A percentile compares a stretch with the other conserved stretches of the same genome.
phyloP scores from a whole-genome alignment of 495 filamentous ascomycete species.

The Tuber microsphaerosporum region DNA sequence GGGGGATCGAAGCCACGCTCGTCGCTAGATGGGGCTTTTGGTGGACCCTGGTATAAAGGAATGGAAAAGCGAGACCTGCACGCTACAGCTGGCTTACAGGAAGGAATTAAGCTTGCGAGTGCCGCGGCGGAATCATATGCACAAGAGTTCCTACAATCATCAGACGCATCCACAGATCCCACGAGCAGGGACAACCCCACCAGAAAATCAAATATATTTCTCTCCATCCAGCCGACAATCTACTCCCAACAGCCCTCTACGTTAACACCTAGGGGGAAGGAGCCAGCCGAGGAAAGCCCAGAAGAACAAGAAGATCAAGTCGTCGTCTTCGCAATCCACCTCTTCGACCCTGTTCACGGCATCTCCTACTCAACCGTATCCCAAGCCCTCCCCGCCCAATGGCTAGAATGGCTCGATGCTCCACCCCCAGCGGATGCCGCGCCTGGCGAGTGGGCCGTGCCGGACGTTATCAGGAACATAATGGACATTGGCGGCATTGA shows the following conservation, averaged over 20 bases:
- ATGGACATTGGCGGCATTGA: conserved; percentile 84
- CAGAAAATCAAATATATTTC: conserved; percentile 86
- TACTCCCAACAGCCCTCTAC: conserved; percentile 42
- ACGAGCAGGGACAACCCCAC: conserved; percentile 79
- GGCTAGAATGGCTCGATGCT: conserved; percentile 89
- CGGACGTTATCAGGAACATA: conserved; percentile 80
- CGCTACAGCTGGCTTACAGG: conserved; percentile 67
- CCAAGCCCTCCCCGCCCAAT: conserved; percentile 74
- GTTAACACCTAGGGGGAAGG: not conserved
- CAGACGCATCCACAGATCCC: conserved; percentile 64
- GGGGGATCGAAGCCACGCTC: conserved; percentile 65
- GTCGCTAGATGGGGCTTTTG: conserved; percentile 54
- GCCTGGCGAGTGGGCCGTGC: conserved; percentile 49
- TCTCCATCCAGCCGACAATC: conserved; percentile 79
- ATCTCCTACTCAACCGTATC: conserved; percentile 80
- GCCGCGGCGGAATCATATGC: conserved; percentile 84
- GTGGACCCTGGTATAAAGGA: conserved; percentile 91
- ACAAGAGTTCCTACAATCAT: conserved; percentile 67
- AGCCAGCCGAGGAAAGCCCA: conserved; percentile 36
- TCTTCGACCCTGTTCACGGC: conserved; percentile 86
- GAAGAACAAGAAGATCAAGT: conserved; percentile 50
- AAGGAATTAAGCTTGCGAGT: conserved; percentile 81
- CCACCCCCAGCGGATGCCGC: conserved; percentile 48
- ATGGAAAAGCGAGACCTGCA: conserved; percentile 62
- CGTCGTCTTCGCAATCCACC: conserved; percentile 78